Conservation (phyloP, 768 basidiomycete species). For the Lentinus brumalis region DNA sequence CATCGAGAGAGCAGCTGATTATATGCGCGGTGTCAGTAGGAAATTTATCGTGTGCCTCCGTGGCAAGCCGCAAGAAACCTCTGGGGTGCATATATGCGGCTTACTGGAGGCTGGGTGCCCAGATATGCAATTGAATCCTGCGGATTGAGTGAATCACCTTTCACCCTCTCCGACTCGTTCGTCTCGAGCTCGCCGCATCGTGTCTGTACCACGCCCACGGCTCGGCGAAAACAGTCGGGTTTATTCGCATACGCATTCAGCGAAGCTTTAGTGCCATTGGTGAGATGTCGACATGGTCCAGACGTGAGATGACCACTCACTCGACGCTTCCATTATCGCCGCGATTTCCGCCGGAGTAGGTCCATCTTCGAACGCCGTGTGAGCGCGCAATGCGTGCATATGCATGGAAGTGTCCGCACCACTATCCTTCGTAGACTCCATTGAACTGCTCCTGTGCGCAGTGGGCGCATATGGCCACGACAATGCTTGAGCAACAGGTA, state of each 20-base stretch:
- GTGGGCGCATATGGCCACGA: constrained; percentile 12
- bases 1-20: constrained; percentile 70
- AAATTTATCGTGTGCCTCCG: neutral
- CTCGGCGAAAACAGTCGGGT: constrained; percentile 66
- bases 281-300: too few relatives aligned
- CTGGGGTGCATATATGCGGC: too few relatives aligned
- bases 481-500: constrained; percentile 6
- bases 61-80: too few relatives aligned
- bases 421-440: neutral
- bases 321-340: constrained; percentile 4
- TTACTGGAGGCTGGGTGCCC: too few relatives aligned
- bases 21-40: neutral
- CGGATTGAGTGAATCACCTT: constrained; percentile 39
- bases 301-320: neutral
- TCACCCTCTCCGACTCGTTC: constrained; percentile 61
- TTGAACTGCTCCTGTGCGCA: neutral
- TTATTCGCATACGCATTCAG: constrained; percentile 34
- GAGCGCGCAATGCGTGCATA: neutral
- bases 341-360: constrained; percentile 11
- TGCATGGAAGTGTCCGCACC: neutral
- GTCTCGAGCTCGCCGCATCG: constrained; percentile 60
- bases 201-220: constrained; percentile 47
- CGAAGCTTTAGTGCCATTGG: constrained; percentile 9
- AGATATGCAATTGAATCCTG: too few relatives aligned
- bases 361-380: neutral